Percentiles rank a stretch among this genome's conserved stretches.
phyloP scores from a whole-genome alignment of 208 protist genomes.

The Trichomonas tenax region DNA sequence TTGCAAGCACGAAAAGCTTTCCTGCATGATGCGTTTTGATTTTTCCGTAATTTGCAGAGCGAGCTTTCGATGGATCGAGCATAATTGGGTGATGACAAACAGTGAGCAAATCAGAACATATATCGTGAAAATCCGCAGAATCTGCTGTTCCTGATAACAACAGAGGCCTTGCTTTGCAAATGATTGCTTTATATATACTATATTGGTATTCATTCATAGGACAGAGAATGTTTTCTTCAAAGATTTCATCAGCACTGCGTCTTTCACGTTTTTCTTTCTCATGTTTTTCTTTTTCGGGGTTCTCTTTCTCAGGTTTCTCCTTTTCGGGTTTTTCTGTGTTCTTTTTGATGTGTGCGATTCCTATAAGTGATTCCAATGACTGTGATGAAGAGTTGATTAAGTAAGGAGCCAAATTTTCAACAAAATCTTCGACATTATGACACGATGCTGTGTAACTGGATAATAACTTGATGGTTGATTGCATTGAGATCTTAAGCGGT shows the following conservation, averaged over 20 bases:
- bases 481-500: too few relatives aligned
- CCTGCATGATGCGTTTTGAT: not conserved
- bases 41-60: not conserved
- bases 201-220: not conserved
- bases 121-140: not conserved
- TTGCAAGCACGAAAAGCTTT: not conserved
- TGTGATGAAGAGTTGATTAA: not conserved
- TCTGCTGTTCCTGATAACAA: not conserved
- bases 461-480: too few relatives aligned
- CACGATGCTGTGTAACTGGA: too few relatives aligned
- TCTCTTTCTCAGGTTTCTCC: too few relatives aligned
- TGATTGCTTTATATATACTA: not conserved
- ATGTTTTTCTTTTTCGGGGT: too few relatives aligned
- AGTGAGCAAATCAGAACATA: not conserved
- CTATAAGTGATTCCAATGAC: not conserved
- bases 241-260: not conserved
- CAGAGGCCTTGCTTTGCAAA: not conserved
- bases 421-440: not conserved
- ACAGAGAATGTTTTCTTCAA: not conserved
- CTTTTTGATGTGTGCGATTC: too few relatives aligned
- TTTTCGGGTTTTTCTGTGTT: too few relatives aligned
- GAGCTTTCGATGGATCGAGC: not conserved
- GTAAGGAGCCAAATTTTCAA: not conserved
- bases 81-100: not conserved
- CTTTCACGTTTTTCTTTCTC: not conserved